Percentiles rank a stretch among this genome's conserved stretches.
Conservation (phyloP, 352 stramenopile genomes). For the Globisporangium okanoganense region DNA sequence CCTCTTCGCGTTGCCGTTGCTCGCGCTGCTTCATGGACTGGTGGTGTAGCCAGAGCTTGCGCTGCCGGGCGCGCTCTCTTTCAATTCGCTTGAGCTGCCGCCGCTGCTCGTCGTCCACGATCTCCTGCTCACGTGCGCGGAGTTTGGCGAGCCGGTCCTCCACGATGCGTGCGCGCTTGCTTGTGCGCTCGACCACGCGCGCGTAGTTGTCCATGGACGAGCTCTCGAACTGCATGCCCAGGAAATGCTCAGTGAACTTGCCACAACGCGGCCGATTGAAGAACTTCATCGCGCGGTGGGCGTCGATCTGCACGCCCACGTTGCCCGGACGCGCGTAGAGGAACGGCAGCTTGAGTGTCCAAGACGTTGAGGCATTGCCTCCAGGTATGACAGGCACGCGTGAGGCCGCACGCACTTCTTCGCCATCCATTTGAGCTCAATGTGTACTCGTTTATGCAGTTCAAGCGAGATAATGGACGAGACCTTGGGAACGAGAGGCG, state of each 20-base stretch:
- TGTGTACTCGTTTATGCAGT: not conserved
- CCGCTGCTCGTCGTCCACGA: conserved; percentile 35
- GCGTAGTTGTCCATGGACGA: conserved; percentile 68
- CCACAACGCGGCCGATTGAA: conserved; percentile 52
- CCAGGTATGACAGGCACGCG: not conserved
- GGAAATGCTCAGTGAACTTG: conserved; percentile 70
- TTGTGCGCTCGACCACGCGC: conserved; percentile 55
- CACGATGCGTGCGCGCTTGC: conserved; percentile 34
- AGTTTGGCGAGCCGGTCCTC: conserved; percentile 48
- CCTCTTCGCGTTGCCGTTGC: conserved; percentile 32
- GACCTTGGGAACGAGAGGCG: not conserved
- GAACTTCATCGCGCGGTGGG: conserved; percentile 54
- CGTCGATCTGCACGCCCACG: conserved; percentile 73
- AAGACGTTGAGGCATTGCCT: not conserved
- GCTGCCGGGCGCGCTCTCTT: conserved; percentile 39
- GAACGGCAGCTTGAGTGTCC: conserved; percentile 39
- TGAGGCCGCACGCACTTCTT: conserved; percentile 21
- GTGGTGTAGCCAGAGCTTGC: conserved; percentile 40
- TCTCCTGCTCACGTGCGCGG: conserved; percentile 34
- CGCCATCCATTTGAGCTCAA: conserved; percentile 12
- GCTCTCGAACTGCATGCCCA: conserved; percentile 59
- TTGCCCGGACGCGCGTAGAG: conserved; percentile 61
- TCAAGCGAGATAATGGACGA: not conserved
- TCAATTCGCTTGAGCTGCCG: conserved; percentile 34
- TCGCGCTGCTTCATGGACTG: conserved; percentile 45